Evolutionary conservation across 2,329 filamentous ascomycete genomes (phyloP).

Genomic region (Thielaviopsis cerberus): DNA sequence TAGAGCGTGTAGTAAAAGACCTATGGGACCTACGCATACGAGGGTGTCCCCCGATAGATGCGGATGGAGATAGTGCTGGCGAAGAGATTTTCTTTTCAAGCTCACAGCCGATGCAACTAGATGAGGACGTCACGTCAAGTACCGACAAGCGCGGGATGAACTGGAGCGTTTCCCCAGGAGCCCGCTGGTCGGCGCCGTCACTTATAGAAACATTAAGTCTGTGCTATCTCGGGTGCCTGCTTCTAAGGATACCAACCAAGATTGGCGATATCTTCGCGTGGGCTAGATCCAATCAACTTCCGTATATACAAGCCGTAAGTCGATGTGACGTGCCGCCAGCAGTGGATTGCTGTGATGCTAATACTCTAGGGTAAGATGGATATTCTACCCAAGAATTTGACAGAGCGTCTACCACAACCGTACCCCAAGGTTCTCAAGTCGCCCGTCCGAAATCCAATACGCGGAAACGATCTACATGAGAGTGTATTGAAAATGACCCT

Average conservation of each 20-base stretch:
- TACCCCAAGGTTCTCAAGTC: slow-evolving; percentile 43
- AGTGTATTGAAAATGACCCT: slow-evolving; percentile 42
- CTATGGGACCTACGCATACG: slow-evolving; percentile 61
- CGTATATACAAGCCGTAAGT: slow-evolving; percentile 50
- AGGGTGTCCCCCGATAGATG: slow-evolving; percentile 18
- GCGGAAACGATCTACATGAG: slow-evolving; percentile 42
- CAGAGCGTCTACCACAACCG: slow-evolving; percentile 38
- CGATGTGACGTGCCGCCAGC: background rate
- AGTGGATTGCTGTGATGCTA: background rate
- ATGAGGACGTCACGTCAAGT: slow-evolving; percentile 15
- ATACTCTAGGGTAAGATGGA: slow-evolving; percentile 26
- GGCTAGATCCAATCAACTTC: slow-evolving; percentile 47
- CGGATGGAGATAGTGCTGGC: background rate
- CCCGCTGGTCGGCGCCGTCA: slow-evolving; percentile 40
- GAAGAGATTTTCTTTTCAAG: slow-evolving; percentile 16
- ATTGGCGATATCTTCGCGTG: slow-evolving; percentile 55
- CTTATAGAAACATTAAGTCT: slow-evolving; percentile 58
- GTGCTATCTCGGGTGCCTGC: slow-evolving; percentile 60
- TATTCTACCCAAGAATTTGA: slow-evolving; percentile 44
- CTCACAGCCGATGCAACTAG: slow-evolving; percentile 18
- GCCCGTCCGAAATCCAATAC: slow-evolving; percentile 22
- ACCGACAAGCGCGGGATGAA: slow-evolving; percentile 19
- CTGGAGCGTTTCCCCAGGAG: slow-evolving; percentile 27
- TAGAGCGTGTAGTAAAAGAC: slow-evolving; percentile 65
- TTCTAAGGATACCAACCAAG: slow-evolving; percentile 60